phyloP scores from a whole-genome alignment of 139 green algal species.

The Eudorina sp. region DNA sequence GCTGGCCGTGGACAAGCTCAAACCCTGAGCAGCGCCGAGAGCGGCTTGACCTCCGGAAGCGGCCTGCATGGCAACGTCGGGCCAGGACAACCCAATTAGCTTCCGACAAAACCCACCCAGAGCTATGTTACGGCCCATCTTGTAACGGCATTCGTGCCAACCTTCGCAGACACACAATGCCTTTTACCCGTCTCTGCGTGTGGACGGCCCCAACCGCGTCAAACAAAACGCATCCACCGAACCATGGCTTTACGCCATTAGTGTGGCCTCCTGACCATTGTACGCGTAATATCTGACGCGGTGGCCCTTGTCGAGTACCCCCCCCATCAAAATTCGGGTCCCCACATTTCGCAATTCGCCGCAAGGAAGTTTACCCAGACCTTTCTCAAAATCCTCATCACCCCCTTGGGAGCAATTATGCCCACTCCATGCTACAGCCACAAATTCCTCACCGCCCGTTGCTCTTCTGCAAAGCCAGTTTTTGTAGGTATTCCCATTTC shows the following conservation, averaged over 20 bases:
- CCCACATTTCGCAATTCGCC: not conserved
- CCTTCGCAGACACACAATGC: not conserved
- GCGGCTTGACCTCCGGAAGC: slow-evolving; percentile 47
- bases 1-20: not conserved
- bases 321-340: too few relatives aligned
- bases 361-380: not conserved
- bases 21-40: slow-evolving; percentile 30
- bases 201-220: not conserved
- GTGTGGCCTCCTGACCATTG: too few relatives aligned
- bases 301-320: too few relatives aligned
- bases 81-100: not conserved
- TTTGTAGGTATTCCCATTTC: slow-evolving; percentile 74
- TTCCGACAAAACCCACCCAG: not conserved
- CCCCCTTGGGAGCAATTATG: not conserved
- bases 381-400: not conserved
- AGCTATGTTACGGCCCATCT: too few relatives aligned
- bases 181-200: not conserved
- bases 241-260: too few relatives aligned
- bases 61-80: not conserved
- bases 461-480: slow-evolving; percentile 41
- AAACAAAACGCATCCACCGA: not conserved
- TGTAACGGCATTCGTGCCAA: not conserved
- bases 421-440: not conserved
- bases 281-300: too few relatives aligned
- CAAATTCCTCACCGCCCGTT: slow-evolving; percentile 33